Conservation (phyloP, 1,284 basidiomycete genomes). For the Cryptococcus sp. region DNA sequence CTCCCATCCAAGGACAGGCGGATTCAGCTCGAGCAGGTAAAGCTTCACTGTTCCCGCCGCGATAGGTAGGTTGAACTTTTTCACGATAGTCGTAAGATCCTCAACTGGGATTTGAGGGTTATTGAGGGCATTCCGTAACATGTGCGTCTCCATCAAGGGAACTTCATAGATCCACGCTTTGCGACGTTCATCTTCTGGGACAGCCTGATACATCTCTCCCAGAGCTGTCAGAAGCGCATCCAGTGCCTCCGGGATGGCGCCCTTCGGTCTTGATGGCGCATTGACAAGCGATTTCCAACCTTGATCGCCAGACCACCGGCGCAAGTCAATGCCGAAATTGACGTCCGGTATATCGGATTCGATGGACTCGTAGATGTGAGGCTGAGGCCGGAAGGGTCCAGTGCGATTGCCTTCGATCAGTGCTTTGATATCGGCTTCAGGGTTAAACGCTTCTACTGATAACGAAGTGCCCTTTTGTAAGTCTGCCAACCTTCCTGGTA, state of each 20-base stretch:
- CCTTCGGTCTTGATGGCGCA: conserved; percentile 57
- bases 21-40: conserved; percentile 82
- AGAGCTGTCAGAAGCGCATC: conserved; percentile 67
- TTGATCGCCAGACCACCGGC: conserved; percentile 75
- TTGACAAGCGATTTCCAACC: conserved; percentile 54
- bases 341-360: conserved; percentile 77
- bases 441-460: conserved; percentile 76
- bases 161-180: conserved; percentile 90
- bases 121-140: conserved; percentile 79
- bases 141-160: conserved; percentile 75
- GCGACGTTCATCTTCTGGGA: conserved; percentile 76
- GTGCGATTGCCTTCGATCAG: conserved; percentile 87
- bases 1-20: conserved; percentile 73
- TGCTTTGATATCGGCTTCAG: conserved; percentile 66
- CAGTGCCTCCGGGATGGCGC: conserved; percentile 71
- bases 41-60: conserved; percentile 77
- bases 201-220: conserved; percentile 64
- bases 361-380: conserved; percentile 80
- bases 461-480: conserved; percentile 69
- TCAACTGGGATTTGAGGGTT: conserved; percentile 65
- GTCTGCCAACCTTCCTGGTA: conserved; percentile 66
- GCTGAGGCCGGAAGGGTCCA: conserved; percentile 77
- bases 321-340: conserved; percentile 83
- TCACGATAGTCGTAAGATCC: conserved; percentile 63
- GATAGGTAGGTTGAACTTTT: conserved; percentile 82